phyloP scores from a whole-genome alignment of 2,329 filamentous ascomycete genomes.

The Colletotrichum musicola region DNA sequence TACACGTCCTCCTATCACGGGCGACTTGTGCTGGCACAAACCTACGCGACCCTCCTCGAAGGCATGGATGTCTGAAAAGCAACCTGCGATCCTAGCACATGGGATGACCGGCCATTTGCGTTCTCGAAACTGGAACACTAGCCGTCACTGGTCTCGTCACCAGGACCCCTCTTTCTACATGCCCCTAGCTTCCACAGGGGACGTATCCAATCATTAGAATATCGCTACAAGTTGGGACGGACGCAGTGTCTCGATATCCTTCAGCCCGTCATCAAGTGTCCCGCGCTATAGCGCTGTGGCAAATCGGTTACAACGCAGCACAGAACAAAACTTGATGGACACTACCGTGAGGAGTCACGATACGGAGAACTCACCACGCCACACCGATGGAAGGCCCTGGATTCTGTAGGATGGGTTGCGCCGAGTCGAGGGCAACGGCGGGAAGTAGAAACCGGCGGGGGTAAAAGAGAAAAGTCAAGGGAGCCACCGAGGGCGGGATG shows the following conservation, averaged over 20 bases:
- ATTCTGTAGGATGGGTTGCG: constrained; percentile 2
- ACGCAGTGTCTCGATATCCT: constrained; percentile 8
- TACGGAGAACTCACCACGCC: constrained; percentile 9
- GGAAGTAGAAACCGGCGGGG: constrained; percentile 1
- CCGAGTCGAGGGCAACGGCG: background rate
- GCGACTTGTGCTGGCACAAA: background rate
- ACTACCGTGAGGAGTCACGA: constrained; percentile 2
- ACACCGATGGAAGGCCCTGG: constrained; percentile 10
- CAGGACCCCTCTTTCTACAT: background rate
- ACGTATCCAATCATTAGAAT: constrained; percentile 3
- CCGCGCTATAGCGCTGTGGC: constrained; percentile 13
- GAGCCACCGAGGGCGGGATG: constrained; percentile 20
- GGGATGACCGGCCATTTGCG: background rate
- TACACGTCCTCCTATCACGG: too few species aligned
- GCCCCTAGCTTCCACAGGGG: constrained; percentile 1
- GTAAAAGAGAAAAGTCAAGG: constrained; percentile 7
- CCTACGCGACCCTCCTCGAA: constrained; percentile 2
- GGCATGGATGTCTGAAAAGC: background rate
- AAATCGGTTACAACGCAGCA: background rate
- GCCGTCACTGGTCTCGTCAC: constrained; percentile 6
- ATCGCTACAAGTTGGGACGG: constrained; percentile 8
- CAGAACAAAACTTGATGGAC: background rate
- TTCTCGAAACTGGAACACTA: background rate
- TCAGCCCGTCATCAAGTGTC: background rate
- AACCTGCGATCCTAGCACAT: background rate